Percentiles rank a stretch among this genome's conserved stretches.
These are phyloP conservation scores for Neofusicoccum laricinum DNA, from an alignment of 2,329 filamentous ascomycete genomes.

Conservation along the genomic window DNA sequence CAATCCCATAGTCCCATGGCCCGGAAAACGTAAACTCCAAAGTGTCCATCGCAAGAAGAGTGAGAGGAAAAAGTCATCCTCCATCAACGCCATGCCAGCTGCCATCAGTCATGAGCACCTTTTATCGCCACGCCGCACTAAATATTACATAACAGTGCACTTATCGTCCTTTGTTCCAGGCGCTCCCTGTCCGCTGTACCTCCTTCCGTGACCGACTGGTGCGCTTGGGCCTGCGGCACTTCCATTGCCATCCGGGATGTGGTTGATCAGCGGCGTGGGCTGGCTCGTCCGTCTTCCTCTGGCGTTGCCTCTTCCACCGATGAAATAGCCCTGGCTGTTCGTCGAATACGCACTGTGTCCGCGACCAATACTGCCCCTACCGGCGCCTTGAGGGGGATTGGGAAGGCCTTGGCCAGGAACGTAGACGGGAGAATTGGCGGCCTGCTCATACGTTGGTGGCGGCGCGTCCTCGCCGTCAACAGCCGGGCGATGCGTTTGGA, in stretches of 20 bases:
- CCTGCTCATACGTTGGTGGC: conserved; percentile 65
- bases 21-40: too few species aligned
- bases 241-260: not conserved
- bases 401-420: conserved; percentile 21
- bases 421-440: conserved; percentile 39
- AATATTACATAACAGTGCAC: conserved; percentile 20
- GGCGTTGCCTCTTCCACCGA: conserved; percentile 14
- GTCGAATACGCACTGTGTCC: conserved; percentile 16
- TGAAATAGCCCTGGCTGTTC: conserved; percentile 9
- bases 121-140: too few species aligned
- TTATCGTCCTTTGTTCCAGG: conserved; percentile 18
- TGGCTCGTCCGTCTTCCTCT: not conserved
- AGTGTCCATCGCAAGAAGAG: too few species aligned
- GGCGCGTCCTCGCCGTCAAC: conserved; percentile 50
- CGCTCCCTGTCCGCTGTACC: not conserved
- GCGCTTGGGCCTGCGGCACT: not conserved
- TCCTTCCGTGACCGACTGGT: not conserved
- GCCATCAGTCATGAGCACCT: too few species aligned
- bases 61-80: too few species aligned
- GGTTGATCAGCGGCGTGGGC: not conserved
- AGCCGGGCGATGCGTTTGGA: conserved; percentile 23
- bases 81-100: too few species aligned
- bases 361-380: conserved; percentile 21
- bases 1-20: too few species aligned
- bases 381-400: conserved; percentile 32